phyloP scores from a whole-genome alignment of 345 rosid species.

The Salix viminalis region DNA sequence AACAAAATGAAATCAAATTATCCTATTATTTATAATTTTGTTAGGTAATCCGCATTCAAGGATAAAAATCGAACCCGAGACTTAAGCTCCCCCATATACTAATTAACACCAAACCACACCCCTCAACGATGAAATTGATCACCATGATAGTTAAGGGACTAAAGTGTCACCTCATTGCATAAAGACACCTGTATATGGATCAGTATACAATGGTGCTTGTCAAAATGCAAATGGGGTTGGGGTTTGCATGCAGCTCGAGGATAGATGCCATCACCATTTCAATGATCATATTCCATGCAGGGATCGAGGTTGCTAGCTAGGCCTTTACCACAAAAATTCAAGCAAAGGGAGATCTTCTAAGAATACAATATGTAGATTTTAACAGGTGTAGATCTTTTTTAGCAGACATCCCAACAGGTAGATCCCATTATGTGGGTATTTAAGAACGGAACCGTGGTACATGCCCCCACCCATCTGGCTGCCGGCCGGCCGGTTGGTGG shows the following conservation, averaged over 20 bases:
- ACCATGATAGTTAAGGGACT: too few species aligned
- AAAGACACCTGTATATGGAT: too few species aligned
- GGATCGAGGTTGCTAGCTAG: background rate
- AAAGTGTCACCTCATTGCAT: too few species aligned
- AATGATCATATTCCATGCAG: background rate
- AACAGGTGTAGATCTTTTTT: background rate
- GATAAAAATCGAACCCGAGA: too few species aligned
- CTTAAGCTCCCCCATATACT: too few species aligned
- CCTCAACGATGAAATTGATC: too few species aligned
- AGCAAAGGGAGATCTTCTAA: background rate
- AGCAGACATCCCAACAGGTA: background rate
- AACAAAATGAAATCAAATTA: too few species aligned
- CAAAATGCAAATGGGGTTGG: background rate
- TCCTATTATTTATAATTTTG: too few species aligned
- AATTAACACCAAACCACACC: too few species aligned
- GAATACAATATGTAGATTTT: background rate
- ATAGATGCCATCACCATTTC: background rate
- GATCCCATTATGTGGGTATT: background rate
- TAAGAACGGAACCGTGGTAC: background rate
- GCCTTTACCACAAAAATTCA: background rate
- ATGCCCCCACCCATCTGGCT: background rate
- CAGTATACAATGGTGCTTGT: background rate
- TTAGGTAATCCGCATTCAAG: too few species aligned
- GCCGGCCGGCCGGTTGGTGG: slow-evolving; percentile 11
- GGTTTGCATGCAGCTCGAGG: background rate